Evolutionary conservation across 1,284 basidiomycete species (phyloP).

Genomic region (Ganoderma resinaceum): DNA sequence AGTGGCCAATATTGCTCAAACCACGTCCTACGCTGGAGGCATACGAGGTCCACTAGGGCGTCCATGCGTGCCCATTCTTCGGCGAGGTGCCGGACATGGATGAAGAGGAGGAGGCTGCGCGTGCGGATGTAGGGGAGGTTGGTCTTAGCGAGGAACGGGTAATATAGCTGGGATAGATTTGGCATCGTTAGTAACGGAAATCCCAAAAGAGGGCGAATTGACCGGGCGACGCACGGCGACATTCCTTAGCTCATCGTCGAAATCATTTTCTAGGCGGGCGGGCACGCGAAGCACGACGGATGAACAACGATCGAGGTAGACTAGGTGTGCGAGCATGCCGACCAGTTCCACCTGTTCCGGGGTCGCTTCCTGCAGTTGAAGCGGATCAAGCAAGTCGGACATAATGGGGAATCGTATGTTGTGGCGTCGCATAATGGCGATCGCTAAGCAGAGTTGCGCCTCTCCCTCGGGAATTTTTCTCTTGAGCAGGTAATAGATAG

Average conservation of each 20-base stretch:
- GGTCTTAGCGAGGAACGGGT: conserved; percentile 30
- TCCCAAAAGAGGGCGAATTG: too few relatives aligned
- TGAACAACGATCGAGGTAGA: conserved; percentile 37
- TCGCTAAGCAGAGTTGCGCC: conserved; percentile 32
- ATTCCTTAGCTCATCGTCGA: conserved; percentile 31
- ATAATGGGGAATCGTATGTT: conserved; percentile 19
- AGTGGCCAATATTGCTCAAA: conserved; percentile 38
- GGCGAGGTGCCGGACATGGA: conserved; percentile 18
- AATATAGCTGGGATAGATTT: conserved; percentile 22
- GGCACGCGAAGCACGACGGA: conserved; percentile 33
- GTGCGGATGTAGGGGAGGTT: conserved; percentile 34
- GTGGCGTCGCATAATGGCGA: conserved; percentile 25
- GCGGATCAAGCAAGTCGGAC: conserved; percentile 22
- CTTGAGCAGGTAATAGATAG: conserved; percentile 35
- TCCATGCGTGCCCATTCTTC: conserved; percentile 24
- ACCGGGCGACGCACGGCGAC: conserved; percentile 34
- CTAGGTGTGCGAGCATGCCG: conserved; percentile 34
- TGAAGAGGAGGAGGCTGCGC: conserved; percentile 25
- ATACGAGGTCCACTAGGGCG: conserved; percentile 13
- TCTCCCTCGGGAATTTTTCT: conserved; percentile 33
- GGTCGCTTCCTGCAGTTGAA: conserved; percentile 24
- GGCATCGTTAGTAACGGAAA: not conserved
- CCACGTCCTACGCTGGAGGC: conserved; percentile 30
- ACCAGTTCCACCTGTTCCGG: conserved; percentile 34
- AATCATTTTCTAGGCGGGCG: conserved; percentile 25